Evolutionary conservation across 2,329 filamentous ascomycete species (phyloP), one percentile per base, ranked within the genome.

Genomic region (Alternaria infectoria): DNA sequence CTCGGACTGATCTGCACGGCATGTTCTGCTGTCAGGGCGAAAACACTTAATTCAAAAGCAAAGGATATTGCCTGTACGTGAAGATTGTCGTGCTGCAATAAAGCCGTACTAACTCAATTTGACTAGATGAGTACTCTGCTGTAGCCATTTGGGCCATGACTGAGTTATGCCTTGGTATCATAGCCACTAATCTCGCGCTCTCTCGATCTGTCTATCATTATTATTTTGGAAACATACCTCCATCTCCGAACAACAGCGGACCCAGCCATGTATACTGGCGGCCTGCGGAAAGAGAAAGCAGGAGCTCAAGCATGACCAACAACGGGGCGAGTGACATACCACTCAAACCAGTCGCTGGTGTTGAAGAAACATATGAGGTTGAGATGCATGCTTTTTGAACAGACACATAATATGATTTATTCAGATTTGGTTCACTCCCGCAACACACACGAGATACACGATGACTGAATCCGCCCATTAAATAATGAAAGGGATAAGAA

Each of bases 121-220:
- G 30, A 28, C 8, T 55, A 59, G 46, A 61, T 9, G 58, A 61
- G 44, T 61, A 61, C 52, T 55, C 50, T 17, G 47, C 50, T 12
- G 58, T 60, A 21, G 50, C 52, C 6, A 56, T 61, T 9, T 56
- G 51, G 51, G 58, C 58, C 21, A 61, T 61, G 52, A 32, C 58
- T 9, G 58, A 61, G 49, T n/a, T 56, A 12, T 61, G 58, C n/a
- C 30, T 61, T 11, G 58, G 58, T 3, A 61, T 60, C 21, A 60
- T 49, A 46, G 50, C 58, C 8, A 55, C 58, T 10, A 61, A 51
- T 23, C 57, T 54, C n/a, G 57, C 30, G 6, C 32, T 59, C 0
- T 59, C 49, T 13, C 57, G 49, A 44, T 44, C 17, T 11, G 40
- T 44, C 1, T 44, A 44, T 19, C 40, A 21, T 23, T 8, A 45